These are phyloP conservation scores for Schizochytrium sp. DNA, from an alignment of 108 stramenopile genomes.

Conservation along the genomic window DNA sequence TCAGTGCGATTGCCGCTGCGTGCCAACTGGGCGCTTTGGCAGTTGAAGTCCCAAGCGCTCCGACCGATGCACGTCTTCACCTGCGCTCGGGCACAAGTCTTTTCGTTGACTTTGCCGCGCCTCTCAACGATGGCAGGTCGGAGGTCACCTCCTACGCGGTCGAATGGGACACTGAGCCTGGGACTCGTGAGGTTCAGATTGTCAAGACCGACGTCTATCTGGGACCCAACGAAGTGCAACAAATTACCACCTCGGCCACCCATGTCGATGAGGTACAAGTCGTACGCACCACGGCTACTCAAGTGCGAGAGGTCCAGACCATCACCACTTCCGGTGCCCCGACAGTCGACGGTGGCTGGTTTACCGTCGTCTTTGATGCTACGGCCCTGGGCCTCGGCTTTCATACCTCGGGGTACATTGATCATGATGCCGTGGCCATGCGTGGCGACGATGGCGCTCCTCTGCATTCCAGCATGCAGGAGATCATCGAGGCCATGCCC, in stretches of 20 bases:
- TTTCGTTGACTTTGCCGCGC: background rate
- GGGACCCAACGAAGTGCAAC: constrained; percentile 69
- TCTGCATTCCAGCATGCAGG: constrained; percentile 24
- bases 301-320: constrained; percentile 55
- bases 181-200: constrained; percentile 59
- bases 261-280: constrained; percentile 64
- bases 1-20: background rate
- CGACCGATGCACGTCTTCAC: background rate
- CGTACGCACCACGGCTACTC: constrained; percentile 42
- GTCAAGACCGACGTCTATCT: constrained; percentile 57
- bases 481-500: constrained; percentile 55
- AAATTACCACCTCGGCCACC: constrained; percentile 46
- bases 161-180: constrained; percentile 72
- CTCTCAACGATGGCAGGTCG: background rate
- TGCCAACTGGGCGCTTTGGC: background rate
- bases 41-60: background rate
- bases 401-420: constrained; percentile 58
- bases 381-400: constrained; percentile 42
- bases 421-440: constrained; percentile 41
- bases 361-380: constrained; percentile 51
- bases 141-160: constrained; percentile 26
- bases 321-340: constrained; percentile 46
- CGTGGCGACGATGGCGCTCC: constrained; percentile 25
- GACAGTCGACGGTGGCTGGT: constrained; percentile 39
- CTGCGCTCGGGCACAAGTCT: background rate